phyloP scores from a whole-genome alignment of 148 eudicot species.

The Camellia japonica region DNA sequence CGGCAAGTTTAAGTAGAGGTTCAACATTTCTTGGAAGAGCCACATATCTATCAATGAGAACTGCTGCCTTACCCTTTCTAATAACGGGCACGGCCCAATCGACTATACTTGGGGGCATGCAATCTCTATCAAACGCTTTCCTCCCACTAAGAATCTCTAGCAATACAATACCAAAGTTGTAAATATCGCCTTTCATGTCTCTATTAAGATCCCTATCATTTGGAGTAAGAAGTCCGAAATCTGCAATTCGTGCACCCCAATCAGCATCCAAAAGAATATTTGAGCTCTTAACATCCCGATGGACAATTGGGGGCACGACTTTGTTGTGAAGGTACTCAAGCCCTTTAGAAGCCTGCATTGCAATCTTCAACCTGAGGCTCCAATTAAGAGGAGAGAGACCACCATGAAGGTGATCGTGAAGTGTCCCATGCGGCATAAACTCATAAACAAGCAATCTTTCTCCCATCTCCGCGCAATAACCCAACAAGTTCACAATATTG shows the following conservation, averaged over 20 bases:
- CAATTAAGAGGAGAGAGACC: slow-evolving; percentile 82
- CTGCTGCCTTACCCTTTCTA: slow-evolving; percentile 72
- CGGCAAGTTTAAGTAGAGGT: slow-evolving; percentile 83
- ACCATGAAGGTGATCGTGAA: slow-evolving; percentile 88
- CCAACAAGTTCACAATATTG: slow-evolving; percentile 84
- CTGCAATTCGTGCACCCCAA: slow-evolving; percentile 79
- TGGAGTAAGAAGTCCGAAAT: slow-evolving; percentile 60
- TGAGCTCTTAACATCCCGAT: slow-evolving; percentile 78
- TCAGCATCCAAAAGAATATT: slow-evolving; percentile 82
- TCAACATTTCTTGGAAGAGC: slow-evolving; percentile 91
- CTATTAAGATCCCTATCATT: slow-evolving; percentile 49
- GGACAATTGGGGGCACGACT: slow-evolving; percentile 67
- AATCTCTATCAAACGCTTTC: slow-evolving; percentile 77
- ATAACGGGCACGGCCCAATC: slow-evolving; percentile 92
- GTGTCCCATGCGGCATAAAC: slow-evolving; percentile 87
- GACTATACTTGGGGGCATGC: slow-evolving; percentile 60
- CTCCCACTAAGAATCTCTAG: slow-evolving; percentile 89
- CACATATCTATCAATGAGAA: slow-evolving; percentile 63
- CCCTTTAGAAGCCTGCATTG: slow-evolving; percentile 89
- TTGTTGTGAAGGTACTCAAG: slow-evolving; percentile 84
- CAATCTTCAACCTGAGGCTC: slow-evolving; percentile 64
- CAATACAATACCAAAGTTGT: slow-evolving; percentile 73
- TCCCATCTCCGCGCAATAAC: slow-evolving; percentile 95
- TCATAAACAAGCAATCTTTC: slow-evolving; percentile 93
- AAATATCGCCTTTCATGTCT: slow-evolving; percentile 65